These are phyloP conservation scores for Aspergillus fischeri DNA, from an alignment of 2,329 filamentous ascomycete species.

Conservation along the genomic window DNA sequence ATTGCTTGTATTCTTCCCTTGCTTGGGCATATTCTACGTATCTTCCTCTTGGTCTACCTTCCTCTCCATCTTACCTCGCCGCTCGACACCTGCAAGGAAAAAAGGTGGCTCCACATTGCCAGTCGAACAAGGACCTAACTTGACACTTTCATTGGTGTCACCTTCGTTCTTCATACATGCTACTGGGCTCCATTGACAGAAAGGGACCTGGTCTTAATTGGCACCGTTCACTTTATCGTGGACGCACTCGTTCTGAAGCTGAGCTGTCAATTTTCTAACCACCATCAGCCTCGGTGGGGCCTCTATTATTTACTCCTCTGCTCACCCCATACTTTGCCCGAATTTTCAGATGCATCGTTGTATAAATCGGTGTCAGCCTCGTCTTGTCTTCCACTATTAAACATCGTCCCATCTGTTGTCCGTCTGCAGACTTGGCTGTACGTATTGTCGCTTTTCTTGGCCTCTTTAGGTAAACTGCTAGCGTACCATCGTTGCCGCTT, in stretches of 20 bases:
- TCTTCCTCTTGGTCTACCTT: slow-evolving; percentile 7
- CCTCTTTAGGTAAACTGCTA: slow-evolving; percentile 3
- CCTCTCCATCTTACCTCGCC: slow-evolving; percentile 14
- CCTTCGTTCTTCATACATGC: slow-evolving; percentile 17
- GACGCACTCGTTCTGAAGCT: neutral
- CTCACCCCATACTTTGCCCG: slow-evolving; percentile 5
- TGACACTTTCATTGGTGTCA: slow-evolving; percentile 14
- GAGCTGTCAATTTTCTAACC: neutral
- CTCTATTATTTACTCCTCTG: slow-evolving; percentile 1
- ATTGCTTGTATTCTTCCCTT: neutral
- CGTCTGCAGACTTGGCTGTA: neutral
- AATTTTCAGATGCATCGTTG: slow-evolving; percentile 8
- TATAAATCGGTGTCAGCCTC: slow-evolving; percentile 13
- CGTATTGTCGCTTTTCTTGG: neutral
- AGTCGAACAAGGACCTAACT: slow-evolving; percentile 8
- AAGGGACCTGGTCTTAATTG: slow-evolving; percentile 1
- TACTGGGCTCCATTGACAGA: slow-evolving; percentile 14
- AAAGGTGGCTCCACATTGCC: slow-evolving; percentile 8
- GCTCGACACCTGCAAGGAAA: slow-evolving; percentile 3
- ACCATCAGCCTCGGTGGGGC: neutral
- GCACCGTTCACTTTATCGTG: neutral
- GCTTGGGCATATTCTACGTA: neutral
- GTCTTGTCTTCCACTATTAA: slow-evolving; percentile 2
- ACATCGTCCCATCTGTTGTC: slow-evolving; percentile 2
- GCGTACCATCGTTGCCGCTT: neutral